phyloP scores from a whole-genome alignment of 2,329 filamentous ascomycete species.

The Rhinocladiella mackenziei region DNA sequence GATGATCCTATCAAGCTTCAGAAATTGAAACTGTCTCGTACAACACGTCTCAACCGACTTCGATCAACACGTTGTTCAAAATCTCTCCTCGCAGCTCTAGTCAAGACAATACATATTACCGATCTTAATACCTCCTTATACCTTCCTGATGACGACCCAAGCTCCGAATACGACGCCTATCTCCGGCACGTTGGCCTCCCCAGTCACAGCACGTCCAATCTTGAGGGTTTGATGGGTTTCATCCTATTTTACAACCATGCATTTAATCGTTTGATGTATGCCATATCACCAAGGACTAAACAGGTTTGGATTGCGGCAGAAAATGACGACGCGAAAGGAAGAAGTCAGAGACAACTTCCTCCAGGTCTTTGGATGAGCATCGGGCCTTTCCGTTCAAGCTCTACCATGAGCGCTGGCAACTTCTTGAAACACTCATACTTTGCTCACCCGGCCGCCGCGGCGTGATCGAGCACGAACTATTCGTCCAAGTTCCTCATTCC shows the following conservation, averaged over 20 bases:
- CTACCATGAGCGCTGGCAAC: constrained; percentile 50
- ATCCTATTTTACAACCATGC: constrained; percentile 51
- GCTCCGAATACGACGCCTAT: constrained; percentile 46
- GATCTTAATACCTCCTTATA: constrained; percentile 43
- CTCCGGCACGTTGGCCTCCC: constrained; percentile 51
- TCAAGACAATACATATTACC: constrained; percentile 52
- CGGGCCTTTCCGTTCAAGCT: constrained; percentile 52
- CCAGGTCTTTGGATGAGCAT: constrained; percentile 47
- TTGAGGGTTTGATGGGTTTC: constrained; percentile 54
- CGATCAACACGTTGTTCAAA: constrained; percentile 53
- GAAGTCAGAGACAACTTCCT: constrained; percentile 35
- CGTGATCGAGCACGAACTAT: constrained; percentile 51
- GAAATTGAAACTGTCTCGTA: constrained; percentile 48
- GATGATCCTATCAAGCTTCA: constrained; percentile 46
- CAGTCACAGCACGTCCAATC: constrained; percentile 58
- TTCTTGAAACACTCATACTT: constrained; percentile 52
- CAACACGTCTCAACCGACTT: constrained; percentile 51
- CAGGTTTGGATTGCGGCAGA: constrained; percentile 55
- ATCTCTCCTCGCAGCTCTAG: constrained; percentile 48
- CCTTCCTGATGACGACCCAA: constrained; percentile 35
- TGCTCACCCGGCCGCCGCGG: constrained; percentile 44
- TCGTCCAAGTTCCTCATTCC: constrained; percentile 51
- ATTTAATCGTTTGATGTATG: constrained; percentile 54
- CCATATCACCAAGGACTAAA: constrained; percentile 51
- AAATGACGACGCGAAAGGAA: constrained; percentile 38